Evolutionary conservation across 2,329 filamentous ascomycete species (phyloP), one percentile per base, ranked within the genome.

Genomic region (Chalara sp.): DNA sequence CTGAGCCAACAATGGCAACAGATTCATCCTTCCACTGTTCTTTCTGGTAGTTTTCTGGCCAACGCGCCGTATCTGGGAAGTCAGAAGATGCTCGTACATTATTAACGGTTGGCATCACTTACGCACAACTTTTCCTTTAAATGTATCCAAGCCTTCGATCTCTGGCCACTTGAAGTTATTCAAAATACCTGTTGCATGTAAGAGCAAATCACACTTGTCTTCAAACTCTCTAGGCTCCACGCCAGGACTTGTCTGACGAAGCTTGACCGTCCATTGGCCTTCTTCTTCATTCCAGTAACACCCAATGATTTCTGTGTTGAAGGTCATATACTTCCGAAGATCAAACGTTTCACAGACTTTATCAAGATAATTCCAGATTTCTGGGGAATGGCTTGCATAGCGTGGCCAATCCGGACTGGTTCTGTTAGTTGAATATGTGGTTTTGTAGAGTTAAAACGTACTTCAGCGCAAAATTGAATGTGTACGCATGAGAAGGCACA

Each of bases 1-100:
- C 79, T 44, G 67, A 79, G n/a, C 79, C 79, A 46, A 82, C 73
- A 12, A 81, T 61, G 5, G 72, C 72, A 30, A 79, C 74, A 7
- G 67, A 66, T 53, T 78, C 77, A 30, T 65, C 72, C 1, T 61
- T 61, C 6, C 13, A 72, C 68, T 5, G 74, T 63, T 1, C 37
- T 13, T 28, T 11, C 10, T 44, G 39, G 35, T 44, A 49, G 13
- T 37, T 11, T 12, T 44, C n/a, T 11, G 77, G 72, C 78, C 78
- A 84, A 35, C 71, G 68, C 1, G 80, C 74, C 0, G 76, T 76
- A 59, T 84, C 80, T 42, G 81, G 21, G 21, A 21, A 21, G 21
- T 21, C 21, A 21, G 21, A 21, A 21, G 21, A 21, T 21, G 21
- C 21, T 21, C 21, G 3, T 21, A 21, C 21, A 21, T 21, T 21